Percentiles rank a stretch among this genome's conserved stretches.
phyloP scores from a whole-genome alignment of 768 basidiomycete genomes.

The Pleurotus platypus region DNA sequence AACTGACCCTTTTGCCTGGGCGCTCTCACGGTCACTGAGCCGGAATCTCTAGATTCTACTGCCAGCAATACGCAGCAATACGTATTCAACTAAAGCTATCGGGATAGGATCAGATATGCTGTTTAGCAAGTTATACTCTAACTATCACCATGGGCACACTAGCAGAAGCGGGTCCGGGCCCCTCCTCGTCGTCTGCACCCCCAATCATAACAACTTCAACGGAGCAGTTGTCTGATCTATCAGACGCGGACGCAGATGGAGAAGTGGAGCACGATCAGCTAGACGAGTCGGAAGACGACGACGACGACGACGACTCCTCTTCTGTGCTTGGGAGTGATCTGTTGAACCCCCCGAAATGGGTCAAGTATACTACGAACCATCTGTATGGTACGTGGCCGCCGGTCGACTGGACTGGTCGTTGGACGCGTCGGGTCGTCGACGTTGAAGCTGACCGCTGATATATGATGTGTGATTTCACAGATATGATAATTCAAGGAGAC shows the following conservation, averaged over 20 bases:
- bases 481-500: slow-evolving; percentile 60
- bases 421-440: no score
- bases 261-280: no score
- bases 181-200: background rate
- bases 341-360: no score
- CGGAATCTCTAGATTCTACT: background rate
- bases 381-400: no score
- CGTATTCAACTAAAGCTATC: no score
- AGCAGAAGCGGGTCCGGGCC: background rate
- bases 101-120: no score
- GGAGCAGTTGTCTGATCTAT: background rate
- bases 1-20: background rate
- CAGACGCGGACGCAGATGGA: background rate
- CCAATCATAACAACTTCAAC: background rate
- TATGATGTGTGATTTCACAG: slow-evolving; percentile 27
- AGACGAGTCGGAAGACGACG: no score
- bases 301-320: background rate
- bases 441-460: no score
- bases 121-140: no score
- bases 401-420: no score
- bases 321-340: no score
- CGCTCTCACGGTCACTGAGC: background rate
- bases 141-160: background rate
- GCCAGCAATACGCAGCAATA: background rate
- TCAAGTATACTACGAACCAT: no score